Evolutionary conservation across 148 eudicot genomes (phyloP).

Genomic region (Oxyria digyna): DNA sequence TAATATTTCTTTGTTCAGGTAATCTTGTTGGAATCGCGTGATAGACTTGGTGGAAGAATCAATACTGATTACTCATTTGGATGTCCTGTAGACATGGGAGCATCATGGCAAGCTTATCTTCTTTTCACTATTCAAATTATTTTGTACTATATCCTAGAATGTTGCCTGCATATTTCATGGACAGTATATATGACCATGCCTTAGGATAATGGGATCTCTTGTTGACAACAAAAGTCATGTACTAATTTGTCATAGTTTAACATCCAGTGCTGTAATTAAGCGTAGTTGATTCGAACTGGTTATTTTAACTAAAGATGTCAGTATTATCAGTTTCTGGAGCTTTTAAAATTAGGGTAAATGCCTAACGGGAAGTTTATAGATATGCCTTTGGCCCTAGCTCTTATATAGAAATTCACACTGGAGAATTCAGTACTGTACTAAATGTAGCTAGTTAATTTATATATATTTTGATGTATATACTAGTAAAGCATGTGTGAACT

Average conservation of each 20-base stretch:
- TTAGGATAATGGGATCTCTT: not conserved
- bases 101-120: constrained; percentile 61
- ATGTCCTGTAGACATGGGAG: constrained; percentile 98
- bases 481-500: not conserved
- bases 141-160: not conserved
- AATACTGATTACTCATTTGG: constrained; percentile 97
- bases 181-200: not conserved
- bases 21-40: constrained; percentile 80
- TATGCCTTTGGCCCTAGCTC: not conserved
- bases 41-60: constrained; percentile 94
- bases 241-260: not conserved
- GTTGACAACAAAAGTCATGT: not conserved
- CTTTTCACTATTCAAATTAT: constrained; percentile 1
- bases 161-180: not conserved
- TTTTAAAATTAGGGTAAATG: not conserved
- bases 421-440: not conserved
- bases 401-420: not conserved
- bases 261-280: not conserved
- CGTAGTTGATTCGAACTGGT: not conserved
- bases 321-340: not conserved
- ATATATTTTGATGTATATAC: not conserved
- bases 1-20: constrained; percentile 39
- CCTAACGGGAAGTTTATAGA: not conserved
- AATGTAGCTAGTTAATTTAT: not conserved
- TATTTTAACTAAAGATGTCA: not conserved